Percentiles rank a stretch among this genome's conserved stretches.
phyloP scores from a whole-genome alignment of 345 rosid species.

The Syzygium oleosum region DNA sequence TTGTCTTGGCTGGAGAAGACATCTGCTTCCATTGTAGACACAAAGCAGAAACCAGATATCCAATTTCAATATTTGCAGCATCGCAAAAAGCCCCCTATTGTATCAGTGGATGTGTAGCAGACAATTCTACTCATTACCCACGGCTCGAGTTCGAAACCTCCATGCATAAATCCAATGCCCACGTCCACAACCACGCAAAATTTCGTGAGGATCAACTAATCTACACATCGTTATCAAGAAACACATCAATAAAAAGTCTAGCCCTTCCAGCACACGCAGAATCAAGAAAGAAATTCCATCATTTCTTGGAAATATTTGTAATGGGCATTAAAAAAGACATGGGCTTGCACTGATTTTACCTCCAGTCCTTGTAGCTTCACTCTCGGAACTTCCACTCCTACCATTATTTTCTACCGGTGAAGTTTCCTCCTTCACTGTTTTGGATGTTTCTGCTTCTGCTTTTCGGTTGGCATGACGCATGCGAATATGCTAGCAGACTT shows the following conservation, averaged over 20 bases:
- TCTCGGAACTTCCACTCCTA: slow-evolving; percentile 4
- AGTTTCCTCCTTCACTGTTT: not conserved
- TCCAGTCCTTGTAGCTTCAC: slow-evolving; percentile 7
- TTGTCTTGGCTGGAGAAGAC: no score
- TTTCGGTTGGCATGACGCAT: not conserved
- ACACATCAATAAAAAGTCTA: not conserved
- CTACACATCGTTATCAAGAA: not conserved
- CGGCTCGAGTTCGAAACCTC: not conserved
- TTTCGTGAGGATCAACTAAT: not conserved
- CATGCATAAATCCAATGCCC: not conserved
- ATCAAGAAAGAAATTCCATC: not conserved
- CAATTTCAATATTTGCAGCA: no score
- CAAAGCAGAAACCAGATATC: no score
- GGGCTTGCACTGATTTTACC: not conserved
- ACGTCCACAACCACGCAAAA: not conserved
- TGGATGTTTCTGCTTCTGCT: not conserved
- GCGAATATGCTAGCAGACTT: not conserved
- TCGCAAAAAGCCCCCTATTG: not conserved
- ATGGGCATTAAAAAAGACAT: not conserved
- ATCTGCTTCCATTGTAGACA: no score
- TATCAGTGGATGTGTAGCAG: not conserved
- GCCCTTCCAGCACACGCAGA: not conserved
- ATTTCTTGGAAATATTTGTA: not conserved
- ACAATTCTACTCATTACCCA: not conserved
- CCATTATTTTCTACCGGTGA: not conserved